Conservation (phyloP, 2,329 filamentous ascomycete species). For the Zarea fungicola region DNA sequence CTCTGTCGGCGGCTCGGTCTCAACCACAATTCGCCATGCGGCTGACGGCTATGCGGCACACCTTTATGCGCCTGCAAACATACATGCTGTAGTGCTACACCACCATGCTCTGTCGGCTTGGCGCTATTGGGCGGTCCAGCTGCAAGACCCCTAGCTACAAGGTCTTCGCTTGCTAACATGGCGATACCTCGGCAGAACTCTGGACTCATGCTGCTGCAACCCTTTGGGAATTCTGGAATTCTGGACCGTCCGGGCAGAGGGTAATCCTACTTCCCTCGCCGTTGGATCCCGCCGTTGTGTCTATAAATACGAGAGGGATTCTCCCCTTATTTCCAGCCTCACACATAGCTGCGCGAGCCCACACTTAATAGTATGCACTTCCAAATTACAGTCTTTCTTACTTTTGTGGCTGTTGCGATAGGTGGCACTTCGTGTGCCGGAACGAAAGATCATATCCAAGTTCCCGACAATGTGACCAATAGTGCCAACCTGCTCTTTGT, state of each 20-base stretch:
- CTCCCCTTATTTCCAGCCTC: constrained; percentile 25
- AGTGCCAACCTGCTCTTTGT: not conserved
- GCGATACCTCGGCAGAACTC: not conserved
- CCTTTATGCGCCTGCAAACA: not conserved
- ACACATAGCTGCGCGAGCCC: not conserved
- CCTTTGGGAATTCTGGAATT: not conserved
- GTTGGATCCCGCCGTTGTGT: not conserved
- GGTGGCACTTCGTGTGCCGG: not conserved
- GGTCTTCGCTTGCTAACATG: not conserved
- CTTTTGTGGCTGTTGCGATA: not conserved
- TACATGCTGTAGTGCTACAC: not conserved
- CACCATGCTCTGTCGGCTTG: not conserved
- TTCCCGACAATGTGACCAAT: not conserved
- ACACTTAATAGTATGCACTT: not conserved
- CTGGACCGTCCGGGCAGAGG: not conserved
- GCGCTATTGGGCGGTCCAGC: not conserved
- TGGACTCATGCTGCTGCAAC: not conserved
- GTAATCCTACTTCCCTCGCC: not conserved
- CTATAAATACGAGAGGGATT: constrained; percentile 2
- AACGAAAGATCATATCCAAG: not conserved
- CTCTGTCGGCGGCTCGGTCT: no score
- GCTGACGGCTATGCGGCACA: not conserved
- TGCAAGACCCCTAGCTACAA: no score
- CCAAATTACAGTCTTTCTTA: not conserved
- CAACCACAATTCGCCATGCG: no score